A percentile compares a stretch with the other conserved stretches of the same genome.
Evolutionary conservation across 1,284 basidiomycete genomes (phyloP).

Genomic region (Moesziomyces sp.): DNA sequence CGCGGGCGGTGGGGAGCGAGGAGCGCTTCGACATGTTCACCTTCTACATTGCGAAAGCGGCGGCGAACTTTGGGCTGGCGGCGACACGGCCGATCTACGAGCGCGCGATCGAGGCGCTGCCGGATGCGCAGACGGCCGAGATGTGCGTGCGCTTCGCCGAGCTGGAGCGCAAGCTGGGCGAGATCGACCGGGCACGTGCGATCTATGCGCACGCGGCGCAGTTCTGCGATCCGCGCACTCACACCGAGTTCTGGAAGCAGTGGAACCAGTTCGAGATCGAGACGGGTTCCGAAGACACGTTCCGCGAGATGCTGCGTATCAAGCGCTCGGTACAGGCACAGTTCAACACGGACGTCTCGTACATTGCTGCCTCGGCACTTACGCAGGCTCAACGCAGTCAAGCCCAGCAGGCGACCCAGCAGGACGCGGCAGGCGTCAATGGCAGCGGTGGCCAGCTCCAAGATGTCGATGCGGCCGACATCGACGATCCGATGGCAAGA

Average conservation of each 20-base stretch:
- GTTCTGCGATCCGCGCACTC: slow-evolving; percentile 91
- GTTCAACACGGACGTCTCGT: slow-evolving; percentile 89
- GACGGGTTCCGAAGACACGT: slow-evolving; percentile 96
- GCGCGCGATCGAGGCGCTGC: slow-evolving; percentile 90
- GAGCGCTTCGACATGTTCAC: slow-evolving; percentile 99
- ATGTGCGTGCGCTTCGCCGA: slow-evolving; percentile 96
- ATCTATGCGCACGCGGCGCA: slow-evolving; percentile 97
- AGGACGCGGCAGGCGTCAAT: slow-evolving; percentile 52
- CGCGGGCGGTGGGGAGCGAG: slow-evolving; percentile 82
- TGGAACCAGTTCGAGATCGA: slow-evolving; percentile 98
- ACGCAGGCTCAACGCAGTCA: slow-evolving; percentile 29
- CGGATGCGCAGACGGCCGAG: slow-evolving; percentile 92
- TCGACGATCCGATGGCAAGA: slow-evolving; percentile 73
- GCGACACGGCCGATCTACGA: slow-evolving; percentile 97
- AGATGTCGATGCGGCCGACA: slow-evolving; percentile 67
- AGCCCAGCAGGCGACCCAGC: slow-evolving; percentile 14
- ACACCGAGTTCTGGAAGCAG: slow-evolving; percentile 91
- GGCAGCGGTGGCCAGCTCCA: slow-evolving; percentile 65
- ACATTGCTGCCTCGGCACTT: slow-evolving; percentile 67
- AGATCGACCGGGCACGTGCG: slow-evolving; percentile 95
- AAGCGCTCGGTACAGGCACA: slow-evolving; percentile 97
- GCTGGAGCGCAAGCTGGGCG: slow-evolving; percentile 96
- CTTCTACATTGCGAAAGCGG: slow-evolving; percentile 92
- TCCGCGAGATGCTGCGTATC: slow-evolving; percentile 97
- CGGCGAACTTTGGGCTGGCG: slow-evolving; percentile 94